Evolutionary conservation across 1,284 basidiomycete species (phyloP).

Genomic region (Singerocomus inundabilis): DNA sequence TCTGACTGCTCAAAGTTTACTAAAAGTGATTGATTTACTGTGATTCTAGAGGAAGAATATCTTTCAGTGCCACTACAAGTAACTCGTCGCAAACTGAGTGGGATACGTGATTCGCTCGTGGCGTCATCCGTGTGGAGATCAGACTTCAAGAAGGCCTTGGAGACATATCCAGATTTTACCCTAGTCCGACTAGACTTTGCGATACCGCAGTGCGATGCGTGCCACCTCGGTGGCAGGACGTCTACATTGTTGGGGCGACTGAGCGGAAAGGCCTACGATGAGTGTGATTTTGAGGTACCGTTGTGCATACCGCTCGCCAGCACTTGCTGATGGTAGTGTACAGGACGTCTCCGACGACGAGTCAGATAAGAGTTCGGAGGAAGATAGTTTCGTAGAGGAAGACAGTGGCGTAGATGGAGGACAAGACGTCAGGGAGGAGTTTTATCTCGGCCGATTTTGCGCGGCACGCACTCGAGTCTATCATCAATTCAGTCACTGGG

Average conservation of each 20-base stretch:
- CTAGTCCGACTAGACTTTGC: conserved; percentile 53
- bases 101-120: conserved; percentile 69
- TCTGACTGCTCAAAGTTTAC: conserved; percentile 27
- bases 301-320: neutral
- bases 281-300: conserved; percentile 53
- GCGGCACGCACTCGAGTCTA: conserved; percentile 64
- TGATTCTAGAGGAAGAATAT: conserved; percentile 57
- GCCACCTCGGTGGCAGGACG: conserved; percentile 65
- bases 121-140: conserved; percentile 77
- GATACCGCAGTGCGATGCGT: conserved; percentile 72
- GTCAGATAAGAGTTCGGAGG: conserved; percentile 11
- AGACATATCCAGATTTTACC: conserved; percentile 64
- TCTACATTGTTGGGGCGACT: conserved; percentile 61
- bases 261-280: conserved; percentile 59
- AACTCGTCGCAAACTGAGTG: conserved; percentile 61
- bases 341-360: conserved; percentile 22
- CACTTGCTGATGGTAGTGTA: conserved; percentile 5
- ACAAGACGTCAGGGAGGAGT: conserved; percentile 25
- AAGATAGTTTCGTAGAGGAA: conserved; percentile 28
- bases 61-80: conserved; percentile 66
- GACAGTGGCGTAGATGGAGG: conserved; percentile 35
- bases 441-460: conserved; percentile 75
- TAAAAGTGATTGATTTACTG: conserved; percentile 6
- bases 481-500: conserved; percentile 83
- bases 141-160: conserved; percentile 62